Evolutionary conservation across 2,329 filamentous ascomycete species (phyloP).

Genomic region (Raffaelea ambrosiae): DNA sequence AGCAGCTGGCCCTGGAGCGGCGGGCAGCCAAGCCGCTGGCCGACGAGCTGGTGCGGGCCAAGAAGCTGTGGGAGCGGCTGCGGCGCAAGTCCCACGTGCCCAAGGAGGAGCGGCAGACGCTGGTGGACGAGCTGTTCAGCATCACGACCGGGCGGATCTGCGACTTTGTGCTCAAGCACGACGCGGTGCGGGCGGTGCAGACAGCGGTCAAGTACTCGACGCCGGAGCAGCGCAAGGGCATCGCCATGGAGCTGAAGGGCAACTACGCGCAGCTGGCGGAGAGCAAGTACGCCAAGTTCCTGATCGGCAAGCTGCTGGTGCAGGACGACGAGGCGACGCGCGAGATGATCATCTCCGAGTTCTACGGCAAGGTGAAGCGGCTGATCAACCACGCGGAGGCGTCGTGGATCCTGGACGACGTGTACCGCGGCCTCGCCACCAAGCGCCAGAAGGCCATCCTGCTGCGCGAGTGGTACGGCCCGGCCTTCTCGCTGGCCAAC

Average conservation of each 20-base stretch:
- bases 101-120: slow-evolving; percentile 74
- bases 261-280: slow-evolving; percentile 79
- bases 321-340: slow-evolving; percentile 81
- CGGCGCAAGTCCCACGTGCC: slow-evolving; percentile 90
- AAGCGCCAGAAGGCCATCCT: slow-evolving; percentile 77
- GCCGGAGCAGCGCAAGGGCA: slow-evolving; percentile 72
- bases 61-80: slow-evolving; percentile 95
- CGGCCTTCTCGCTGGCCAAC: slow-evolving; percentile 75
- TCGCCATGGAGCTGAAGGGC: slow-evolving; percentile 78
- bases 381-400: slow-evolving; percentile 95
- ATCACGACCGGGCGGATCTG: slow-evolving; percentile 88
- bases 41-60: slow-evolving; percentile 78
- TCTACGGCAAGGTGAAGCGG: slow-evolving; percentile 86
- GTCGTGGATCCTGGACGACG: slow-evolving; percentile 95
- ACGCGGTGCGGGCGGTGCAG: slow-evolving; percentile 92
- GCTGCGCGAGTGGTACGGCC: slow-evolving; percentile 91
- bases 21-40: slow-evolving; percentile 90
- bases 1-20: slow-evolving; percentile 76
- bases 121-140: slow-evolving; percentile 81
- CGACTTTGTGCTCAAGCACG: slow-evolving; percentile 97
- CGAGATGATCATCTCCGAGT: slow-evolving; percentile 84
- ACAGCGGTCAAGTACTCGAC: slow-evolving; percentile 95
- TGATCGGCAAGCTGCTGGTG: slow-evolving; percentile 93
- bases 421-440: slow-evolving; percentile 83
- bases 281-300: slow-evolving; percentile 94